A percentile compares a stretch with the other conserved stretches of the same genome.
phyloP scores from a whole-genome alignment of 2,329 filamentous ascomycete genomes.

The Coleophoma cylindrospora region DNA sequence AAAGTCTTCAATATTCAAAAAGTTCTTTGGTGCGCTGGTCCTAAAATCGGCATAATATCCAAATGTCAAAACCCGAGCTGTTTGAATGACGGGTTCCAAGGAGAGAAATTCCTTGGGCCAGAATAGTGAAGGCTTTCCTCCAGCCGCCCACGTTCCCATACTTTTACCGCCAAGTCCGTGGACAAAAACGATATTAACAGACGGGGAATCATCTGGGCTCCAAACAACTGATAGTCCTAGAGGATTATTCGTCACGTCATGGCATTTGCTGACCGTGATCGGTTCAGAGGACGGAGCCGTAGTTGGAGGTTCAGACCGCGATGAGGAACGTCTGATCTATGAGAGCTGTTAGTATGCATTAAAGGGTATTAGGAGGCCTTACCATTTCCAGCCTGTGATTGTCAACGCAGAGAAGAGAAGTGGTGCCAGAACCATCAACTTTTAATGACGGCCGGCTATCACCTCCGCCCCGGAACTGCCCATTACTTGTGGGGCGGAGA shows the following conservation, averaged over 20 bases:
- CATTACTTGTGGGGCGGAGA: too few species aligned
- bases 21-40: not conserved
- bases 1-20: conserved; percentile 20
- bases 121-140: conserved; percentile 21
- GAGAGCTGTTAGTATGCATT: too few species aligned
- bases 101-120: conserved; percentile 32
- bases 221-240: conserved; percentile 15
- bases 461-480: too few species aligned
- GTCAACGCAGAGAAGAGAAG: too few species aligned
- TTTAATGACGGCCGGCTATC: too few species aligned
- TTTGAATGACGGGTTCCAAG: conserved; percentile 23
- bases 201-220: conserved; percentile 2
- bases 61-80: conserved; percentile 29
- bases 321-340: too few species aligned
- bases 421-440: too few species aligned
- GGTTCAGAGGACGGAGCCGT: too few species aligned
- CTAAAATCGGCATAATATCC: conserved; percentile 24
- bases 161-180: conserved; percentile 35
- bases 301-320: too few species aligned
- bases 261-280: not conserved
- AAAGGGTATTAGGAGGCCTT: too few species aligned
- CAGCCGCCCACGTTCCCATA: conserved; percentile 30
- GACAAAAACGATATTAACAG: conserved; percentile 30
- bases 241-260: conserved; percentile 2
- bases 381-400: too few species aligned